Evolutionary conservation across 768 basidiomycete genomes (phyloP), one percentile per base, ranked within the genome.

Genomic region (Agrocybe chaxingu): DNA sequence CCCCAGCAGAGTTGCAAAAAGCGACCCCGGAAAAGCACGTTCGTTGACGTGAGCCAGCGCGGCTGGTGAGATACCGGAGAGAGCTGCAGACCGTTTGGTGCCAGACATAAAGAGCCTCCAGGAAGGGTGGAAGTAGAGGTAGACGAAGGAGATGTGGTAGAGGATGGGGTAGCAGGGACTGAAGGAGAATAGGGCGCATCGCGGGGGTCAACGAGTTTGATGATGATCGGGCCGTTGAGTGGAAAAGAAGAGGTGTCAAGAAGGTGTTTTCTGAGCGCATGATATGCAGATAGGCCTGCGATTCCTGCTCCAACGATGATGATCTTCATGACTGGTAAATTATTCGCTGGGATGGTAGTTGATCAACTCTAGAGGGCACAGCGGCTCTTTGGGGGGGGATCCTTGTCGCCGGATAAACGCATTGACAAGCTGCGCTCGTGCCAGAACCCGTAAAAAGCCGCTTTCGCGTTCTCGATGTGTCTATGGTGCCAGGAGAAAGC

Each of bases 81-180:
- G 63, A 24, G 70, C 67, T 7, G 66, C 7, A 70, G 61, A 12
- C 71, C 71, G 39, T 74, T 73, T 1, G 73, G 70, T 19, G 70
- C 67, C 12, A 74, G 63, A 0, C 71, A 69, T 9, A 73, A 61
- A 7, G 69, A 71, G 7, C 70, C 71, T 9, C 72, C 69, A 13
- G 71, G 48, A 40, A 56, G 58, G 13, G 59, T 53, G 6, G 60
- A 58, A 3, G 64, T 62, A 9, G 62, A 59, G 8, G 50, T 43
- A 7, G 66, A 62, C 8, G 62, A 64, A 36, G 62, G 50, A 50
- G 40, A 10, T 11, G 40, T 38, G 37, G 46, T 47, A 13, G 30
- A 35, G 5, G 47, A 45, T 33, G 41, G 33, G 10, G 30, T 35
- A 30, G 29, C 8, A 8, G 47, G 32, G 5, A 24, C 24, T 24